Conservation (phyloP, 768 basidiomycete genomes). For the Saitozyma podzolica region DNA sequence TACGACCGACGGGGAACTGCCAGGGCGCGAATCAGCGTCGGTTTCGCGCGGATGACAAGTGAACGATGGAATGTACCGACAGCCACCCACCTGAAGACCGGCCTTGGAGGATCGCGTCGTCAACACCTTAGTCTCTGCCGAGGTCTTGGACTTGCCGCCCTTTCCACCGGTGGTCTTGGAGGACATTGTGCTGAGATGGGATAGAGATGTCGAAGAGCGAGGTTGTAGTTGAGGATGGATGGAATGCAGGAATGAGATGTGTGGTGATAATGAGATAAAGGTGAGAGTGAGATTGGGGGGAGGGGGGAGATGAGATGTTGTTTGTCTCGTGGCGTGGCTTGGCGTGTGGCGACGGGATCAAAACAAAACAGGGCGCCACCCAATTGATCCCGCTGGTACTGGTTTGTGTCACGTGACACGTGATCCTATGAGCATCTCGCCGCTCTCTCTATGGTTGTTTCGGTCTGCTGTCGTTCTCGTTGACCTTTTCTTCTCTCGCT, state of each 20-base stretch:
- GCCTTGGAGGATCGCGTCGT: slow-evolving; percentile 71
- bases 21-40: background rate
- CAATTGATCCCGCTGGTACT: too few relatives aligned
- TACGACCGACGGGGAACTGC: slow-evolving; percentile 95
- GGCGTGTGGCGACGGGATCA: slow-evolving; percentile 1
- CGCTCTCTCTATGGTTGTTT: too few relatives aligned
- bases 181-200: slow-evolving; percentile 28
- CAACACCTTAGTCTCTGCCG: slow-evolving; percentile 51
- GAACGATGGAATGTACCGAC: slow-evolving; percentile 7
- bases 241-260: background rate
- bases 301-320: slow-evolving; percentile 8
- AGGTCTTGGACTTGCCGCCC: slow-evolving; percentile 54
- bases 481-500: too few relatives aligned
- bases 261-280: slow-evolving; percentile 6
- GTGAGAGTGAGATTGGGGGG: slow-evolving; percentile 5
- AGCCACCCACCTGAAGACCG: slow-evolving; percentile 70
- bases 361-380: background rate
- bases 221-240: too few relatives aligned
- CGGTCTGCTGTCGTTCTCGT: too few relatives aligned
- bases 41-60: background rate
- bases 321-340: slow-evolving; percentile 1
- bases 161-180: slow-evolving; percentile 50
- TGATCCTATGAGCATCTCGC: too few relatives aligned
- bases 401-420: too few relatives aligned
- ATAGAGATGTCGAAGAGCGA: background rate